These are phyloP conservation scores for Melampsora abietis-canadensis DNA, from an alignment of 1,284 basidiomycete species.

Conservation along the genomic window DNA sequence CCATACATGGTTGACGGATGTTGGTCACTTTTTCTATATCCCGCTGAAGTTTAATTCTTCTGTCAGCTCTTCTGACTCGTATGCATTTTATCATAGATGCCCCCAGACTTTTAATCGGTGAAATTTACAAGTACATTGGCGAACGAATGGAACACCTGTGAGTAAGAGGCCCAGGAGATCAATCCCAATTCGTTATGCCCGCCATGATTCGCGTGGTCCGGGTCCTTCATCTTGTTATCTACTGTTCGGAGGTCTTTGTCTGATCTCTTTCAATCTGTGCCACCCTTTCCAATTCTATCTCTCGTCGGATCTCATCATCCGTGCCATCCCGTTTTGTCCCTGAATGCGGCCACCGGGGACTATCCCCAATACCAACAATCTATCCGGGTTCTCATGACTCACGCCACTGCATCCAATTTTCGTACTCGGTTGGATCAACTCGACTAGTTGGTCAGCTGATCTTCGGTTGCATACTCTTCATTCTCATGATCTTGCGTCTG, in stretches of 20 bases:
- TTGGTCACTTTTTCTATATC: background rate
- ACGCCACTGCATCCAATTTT: background rate
- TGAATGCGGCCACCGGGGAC: no score
- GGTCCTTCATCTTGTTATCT: background rate
- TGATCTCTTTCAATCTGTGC: constrained; percentile 15
- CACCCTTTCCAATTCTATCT: constrained; percentile 19
- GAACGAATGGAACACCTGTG: constrained; percentile 46
- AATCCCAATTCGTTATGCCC: background rate
- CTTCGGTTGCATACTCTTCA: constrained; percentile 40
- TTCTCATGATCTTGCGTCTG: constrained; percentile 38
- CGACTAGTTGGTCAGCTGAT: constrained; percentile 42
- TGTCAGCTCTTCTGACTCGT: background rate
- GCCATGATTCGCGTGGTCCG: no score
- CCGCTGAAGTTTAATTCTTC: background rate
- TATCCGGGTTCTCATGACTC: constrained; percentile 33
- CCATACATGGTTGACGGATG: constrained; percentile 44
- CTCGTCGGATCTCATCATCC: no score
- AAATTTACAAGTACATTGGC: constrained; percentile 46
- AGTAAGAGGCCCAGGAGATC: constrained; percentile 16
- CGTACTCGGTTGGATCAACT: no score
- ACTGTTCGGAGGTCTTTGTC: background rate
- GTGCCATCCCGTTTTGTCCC: no score
- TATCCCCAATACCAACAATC: background rate
- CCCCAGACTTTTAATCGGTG: constrained; percentile 45
- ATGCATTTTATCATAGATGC: constrained; percentile 26